Evolutionary conservation across 2,329 filamentous ascomycete genomes (phyloP), one percentile per base, ranked within the genome.

Genomic region (Ampelomyces quisqualis): DNA sequence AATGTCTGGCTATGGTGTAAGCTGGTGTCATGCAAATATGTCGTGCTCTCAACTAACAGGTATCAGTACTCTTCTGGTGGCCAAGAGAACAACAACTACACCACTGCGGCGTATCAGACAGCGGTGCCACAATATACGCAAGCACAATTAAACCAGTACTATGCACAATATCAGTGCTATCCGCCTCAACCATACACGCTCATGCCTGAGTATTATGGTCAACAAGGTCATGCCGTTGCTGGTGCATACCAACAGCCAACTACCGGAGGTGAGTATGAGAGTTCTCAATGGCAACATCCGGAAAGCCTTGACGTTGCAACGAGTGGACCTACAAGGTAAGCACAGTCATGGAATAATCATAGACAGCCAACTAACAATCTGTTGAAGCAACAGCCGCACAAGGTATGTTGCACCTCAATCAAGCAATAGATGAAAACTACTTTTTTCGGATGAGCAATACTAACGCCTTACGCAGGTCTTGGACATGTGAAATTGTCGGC

Each of bases 91-190:
- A 60, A 56, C 35, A 53, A 52, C 23, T 49, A 51, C 27, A 24
- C 45, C 11, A 38, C 51, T 5, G 28, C 34, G 0, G 24, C 35
- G 1, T 58, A 60, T 26, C 38, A 43, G 36, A 18, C 40, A 15
- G 22, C 38, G 9, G 45, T 60, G 34, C 59, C 59, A 18, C 58
- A 63, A 26, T 66, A 65, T 44, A 66, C 62, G 7, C 60, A 64
- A 23, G 43, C 59, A 10, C 61, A 65, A 28, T 51, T 66, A 35
- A 48, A 57, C 21, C 43, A 52, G 23, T 63, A 65, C 40, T 61
- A 59, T 34, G 49, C 53, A 26, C 57, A 62, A 34, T 65, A 63
- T 39, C 53, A 58, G 30, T 52, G 49, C 38, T 63, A 60, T 29
- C 62, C 61, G 21, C 51, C 56, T 23, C 55, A 61, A 32, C 55